Percentiles rank a stretch among this genome's conserved stretches.
phyloP scores from a whole-genome alignment of 2,329 filamentous ascomycete genomes.

The Fusarium pseudonygamai region DNA sequence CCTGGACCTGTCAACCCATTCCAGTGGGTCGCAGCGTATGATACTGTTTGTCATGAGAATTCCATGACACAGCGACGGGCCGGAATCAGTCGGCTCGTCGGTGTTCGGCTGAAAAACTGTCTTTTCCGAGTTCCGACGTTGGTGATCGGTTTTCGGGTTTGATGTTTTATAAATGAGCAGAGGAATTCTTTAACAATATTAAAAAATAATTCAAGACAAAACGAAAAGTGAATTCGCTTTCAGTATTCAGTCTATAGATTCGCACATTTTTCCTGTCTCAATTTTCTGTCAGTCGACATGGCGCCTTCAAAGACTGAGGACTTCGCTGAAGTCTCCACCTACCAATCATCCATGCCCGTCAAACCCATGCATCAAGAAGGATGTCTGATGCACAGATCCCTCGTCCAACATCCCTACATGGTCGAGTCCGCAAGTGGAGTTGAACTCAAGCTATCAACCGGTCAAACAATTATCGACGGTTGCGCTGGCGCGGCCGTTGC shows the following conservation, averaged over 20 bases:
- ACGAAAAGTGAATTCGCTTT: too few species aligned
- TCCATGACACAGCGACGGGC: not conserved
- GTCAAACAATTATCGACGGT: conserved; percentile 8
- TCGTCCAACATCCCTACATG: conserved; percentile 18
- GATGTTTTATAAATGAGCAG: not conserved
- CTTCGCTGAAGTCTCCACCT: not conserved
- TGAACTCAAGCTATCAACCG: not conserved
- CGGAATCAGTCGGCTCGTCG: conserved; percentile 19
- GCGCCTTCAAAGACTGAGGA: not conserved
- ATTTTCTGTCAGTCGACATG: not conserved
- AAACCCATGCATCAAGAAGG: conserved; percentile 8
- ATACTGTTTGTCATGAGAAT: conserved; percentile 4
- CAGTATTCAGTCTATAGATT: too few species aligned
- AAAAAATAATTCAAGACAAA: too few species aligned
- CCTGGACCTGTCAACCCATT: not conserved
- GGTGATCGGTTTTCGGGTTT: conserved; percentile 23
- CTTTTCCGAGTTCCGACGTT: conserved; percentile 18
- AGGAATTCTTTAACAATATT: too few species aligned
- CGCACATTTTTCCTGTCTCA: rapidly evolving
- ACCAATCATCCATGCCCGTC: not conserved
- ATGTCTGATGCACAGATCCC: conserved; percentile 12
- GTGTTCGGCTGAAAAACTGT: not conserved
- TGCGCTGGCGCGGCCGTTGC: conserved; percentile 12
- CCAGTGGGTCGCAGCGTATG: not conserved
- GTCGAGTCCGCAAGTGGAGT: not conserved